A percentile compares a stretch with the other conserved stretches of the same genome.
phyloP scores from a whole-genome alignment of 1,139 yeast species.

The Yamadazyma epiphylla region DNA sequence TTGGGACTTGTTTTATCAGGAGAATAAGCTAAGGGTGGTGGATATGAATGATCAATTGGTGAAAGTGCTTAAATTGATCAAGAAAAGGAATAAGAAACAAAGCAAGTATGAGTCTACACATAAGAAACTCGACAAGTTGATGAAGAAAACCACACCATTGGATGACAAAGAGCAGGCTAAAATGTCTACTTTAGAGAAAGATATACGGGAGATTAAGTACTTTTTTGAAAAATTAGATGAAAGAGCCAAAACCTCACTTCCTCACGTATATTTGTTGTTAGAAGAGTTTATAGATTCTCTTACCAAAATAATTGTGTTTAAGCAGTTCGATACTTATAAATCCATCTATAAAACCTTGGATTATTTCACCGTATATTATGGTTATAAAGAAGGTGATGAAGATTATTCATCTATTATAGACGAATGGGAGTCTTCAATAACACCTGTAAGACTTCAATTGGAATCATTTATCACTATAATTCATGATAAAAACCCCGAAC shows the following conservation, averaged over 20 bases:
- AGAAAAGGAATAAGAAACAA: constrained; percentile 43
- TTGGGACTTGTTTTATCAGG: constrained; percentile 28
- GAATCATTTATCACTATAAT: constrained; percentile 33
- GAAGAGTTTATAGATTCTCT: constrained; percentile 51
- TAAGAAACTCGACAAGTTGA: constrained; percentile 38
- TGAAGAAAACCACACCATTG: constrained; percentile 32
- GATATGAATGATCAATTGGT: constrained; percentile 39
- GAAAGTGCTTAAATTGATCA: constrained; percentile 35
- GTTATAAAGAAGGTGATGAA: constrained; percentile 18
- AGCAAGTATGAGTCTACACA: constrained; percentile 36
- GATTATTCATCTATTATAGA: constrained; percentile 18
- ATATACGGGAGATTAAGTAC: constrained; percentile 25
- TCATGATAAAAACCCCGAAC: constrained; percentile 28
- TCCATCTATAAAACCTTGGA: constrained; percentile 24
- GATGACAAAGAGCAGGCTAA: constrained; percentile 37
- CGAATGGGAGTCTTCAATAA: constrained; percentile 32
- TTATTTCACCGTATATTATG: constrained; percentile 37
- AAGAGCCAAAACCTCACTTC: constrained; percentile 39
- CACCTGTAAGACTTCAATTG: constrained; percentile 30
- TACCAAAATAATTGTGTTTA: constrained; percentile 30
- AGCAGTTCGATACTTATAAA: constrained; percentile 27
- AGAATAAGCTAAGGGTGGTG: constrained; percentile 28
- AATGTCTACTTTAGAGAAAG: constrained; percentile 25
- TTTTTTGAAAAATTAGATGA: constrained; percentile 35
- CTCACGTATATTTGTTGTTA: constrained; percentile 42